Evolutionary conservation across 805 yeast genomes (phyloP).

Genomic region (Metschnikowia lochheadii): DNA sequence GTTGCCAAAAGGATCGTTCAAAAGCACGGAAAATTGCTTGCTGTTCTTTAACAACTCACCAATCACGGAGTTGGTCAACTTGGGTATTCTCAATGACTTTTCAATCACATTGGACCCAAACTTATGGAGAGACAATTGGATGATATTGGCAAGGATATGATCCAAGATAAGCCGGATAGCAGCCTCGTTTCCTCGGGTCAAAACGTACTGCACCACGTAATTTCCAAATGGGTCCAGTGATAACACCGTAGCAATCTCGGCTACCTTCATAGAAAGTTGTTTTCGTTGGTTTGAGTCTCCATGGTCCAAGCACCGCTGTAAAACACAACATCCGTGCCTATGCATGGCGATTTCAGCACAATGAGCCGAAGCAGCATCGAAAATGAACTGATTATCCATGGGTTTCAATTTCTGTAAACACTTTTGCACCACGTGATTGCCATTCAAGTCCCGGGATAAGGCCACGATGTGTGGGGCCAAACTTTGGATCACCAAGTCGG

Average conservation of each 20-base stretch:
- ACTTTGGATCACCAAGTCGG: constrained; percentile 54
- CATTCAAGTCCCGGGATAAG: constrained; percentile 84
- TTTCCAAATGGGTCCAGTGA: constrained; percentile 94
- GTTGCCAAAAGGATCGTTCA: constrained; percentile 58
- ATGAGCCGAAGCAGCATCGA: constrained; percentile 73
- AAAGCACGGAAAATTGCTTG: constrained; percentile 36
- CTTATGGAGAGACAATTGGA: constrained; percentile 52
- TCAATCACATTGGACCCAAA: constrained; percentile 61
- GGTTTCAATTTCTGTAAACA: constrained; percentile 70
- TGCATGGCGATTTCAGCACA: constrained; percentile 86
- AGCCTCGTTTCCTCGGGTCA: constrained; percentile 44
- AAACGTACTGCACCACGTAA: constrained; percentile 91
- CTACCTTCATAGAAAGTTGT: constrained; percentile 62
- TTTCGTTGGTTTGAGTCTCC: constrained; percentile 70
- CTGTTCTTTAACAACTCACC: constrained; percentile 37
- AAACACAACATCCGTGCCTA: constrained; percentile 89
- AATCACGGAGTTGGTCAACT: constrained; percentile 43
- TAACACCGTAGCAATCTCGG: constrained; percentile 61
- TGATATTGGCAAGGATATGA: constrained; percentile 33
- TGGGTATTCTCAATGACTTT: constrained; percentile 47
- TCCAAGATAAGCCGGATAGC: constrained; percentile 31
- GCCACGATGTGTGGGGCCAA: constrained; percentile 69
- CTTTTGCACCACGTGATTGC: constrained; percentile 95
- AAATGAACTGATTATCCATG: constrained; percentile 78
- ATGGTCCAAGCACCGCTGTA: constrained; percentile 67